Conservation (phyloP, 1,284 basidiomycete species). For the Cronartium quercuum region DNA sequence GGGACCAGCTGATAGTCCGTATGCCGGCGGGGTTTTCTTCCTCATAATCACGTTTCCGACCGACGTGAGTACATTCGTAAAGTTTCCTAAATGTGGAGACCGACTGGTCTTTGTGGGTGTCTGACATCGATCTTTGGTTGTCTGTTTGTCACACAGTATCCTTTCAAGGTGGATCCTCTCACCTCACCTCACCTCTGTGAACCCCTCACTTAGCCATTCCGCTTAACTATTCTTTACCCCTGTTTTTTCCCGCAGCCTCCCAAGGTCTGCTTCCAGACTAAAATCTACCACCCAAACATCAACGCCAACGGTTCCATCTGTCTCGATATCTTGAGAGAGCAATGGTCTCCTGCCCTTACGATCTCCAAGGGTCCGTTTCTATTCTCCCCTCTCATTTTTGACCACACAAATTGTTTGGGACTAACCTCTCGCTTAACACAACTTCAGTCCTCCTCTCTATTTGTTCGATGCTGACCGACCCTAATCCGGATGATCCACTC, state of each 20-base stretch:
- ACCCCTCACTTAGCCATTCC: slow-evolving; percentile 45
- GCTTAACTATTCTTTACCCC: not conserved
- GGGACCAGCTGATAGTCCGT: slow-evolving; percentile 94
- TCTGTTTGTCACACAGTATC: slow-evolving; percentile 56
- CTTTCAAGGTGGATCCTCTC: slow-evolving; percentile 61
- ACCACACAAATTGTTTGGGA: not conserved
- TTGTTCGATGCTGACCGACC: slow-evolving; percentile 93
- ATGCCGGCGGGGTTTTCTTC: slow-evolving; percentile 74
- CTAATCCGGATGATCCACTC: slow-evolving; percentile 88
- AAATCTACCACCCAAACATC: slow-evolving; percentile 82
- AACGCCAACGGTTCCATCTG: slow-evolving; percentile 98
- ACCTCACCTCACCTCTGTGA: not conserved
- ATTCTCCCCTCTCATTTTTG: not conserved
- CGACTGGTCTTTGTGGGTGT: not conserved
- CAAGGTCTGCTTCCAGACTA: slow-evolving; percentile 98
- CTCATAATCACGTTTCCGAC: slow-evolving; percentile 74
- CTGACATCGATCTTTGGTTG: not conserved
- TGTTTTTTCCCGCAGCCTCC: slow-evolving; percentile 58
- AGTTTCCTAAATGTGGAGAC: not conserved
- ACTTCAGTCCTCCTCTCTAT: slow-evolving; percentile 77
- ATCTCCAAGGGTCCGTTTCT: slow-evolving; percentile 92
- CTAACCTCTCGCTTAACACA: not conserved
- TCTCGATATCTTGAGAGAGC: slow-evolving; percentile 78
- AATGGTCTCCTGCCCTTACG: slow-evolving; percentile 96
- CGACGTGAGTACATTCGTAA: slow-evolving; percentile 53